Conservation (phyloP, 352 stramenopile genomes). For the Thraustochytrium aureum region DNA sequence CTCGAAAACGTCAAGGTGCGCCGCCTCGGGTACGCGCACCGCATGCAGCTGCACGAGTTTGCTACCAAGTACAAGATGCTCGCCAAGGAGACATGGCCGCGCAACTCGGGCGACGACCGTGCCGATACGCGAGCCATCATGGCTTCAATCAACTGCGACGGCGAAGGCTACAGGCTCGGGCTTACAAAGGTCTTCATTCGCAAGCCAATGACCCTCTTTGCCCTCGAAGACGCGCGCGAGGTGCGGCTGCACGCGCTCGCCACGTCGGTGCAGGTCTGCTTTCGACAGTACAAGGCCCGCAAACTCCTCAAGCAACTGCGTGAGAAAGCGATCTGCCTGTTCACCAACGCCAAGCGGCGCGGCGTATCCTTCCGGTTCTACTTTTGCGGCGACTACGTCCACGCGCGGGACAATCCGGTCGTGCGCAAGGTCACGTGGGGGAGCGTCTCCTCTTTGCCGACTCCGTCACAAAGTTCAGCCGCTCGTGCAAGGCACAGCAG, state of each 20-base stretch:
- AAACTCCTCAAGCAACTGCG: constrained; percentile 75
- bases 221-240: constrained; percentile 78
- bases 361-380: constrained; percentile 3
- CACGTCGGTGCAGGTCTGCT: constrained; percentile 72
- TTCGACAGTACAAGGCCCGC: constrained; percentile 72
- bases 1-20: constrained; percentile 61
- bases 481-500: constrained; percentile 34
- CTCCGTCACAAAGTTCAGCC: constrained; percentile 42
- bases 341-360: constrained; percentile 57
- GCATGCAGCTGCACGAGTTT: constrained; percentile 59
- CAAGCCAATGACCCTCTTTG: constrained; percentile 82
- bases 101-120: constrained; percentile 60
- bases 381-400: constrained; percentile 46
- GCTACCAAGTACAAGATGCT: constrained; percentile 61
- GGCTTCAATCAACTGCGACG: constrained; percentile 59
- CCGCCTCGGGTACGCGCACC: constrained; percentile 60
- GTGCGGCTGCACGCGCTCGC: constrained; percentile 55
- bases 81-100: constrained; percentile 51
- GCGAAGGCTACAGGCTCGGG: constrained; percentile 74
- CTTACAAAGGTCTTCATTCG: constrained; percentile 87
- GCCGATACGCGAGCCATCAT: constrained; percentile 64
- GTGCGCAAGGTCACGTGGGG: not conserved
- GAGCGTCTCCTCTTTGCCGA: constrained; percentile 42
- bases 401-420: constrained; percentile 35
- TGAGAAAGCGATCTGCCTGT: constrained; percentile 78